Percentiles rank a stretch among this genome's conserved stretches.
Conservation (phyloP, 768 basidiomycete species). For the Fomitopsis pulvina region DNA sequence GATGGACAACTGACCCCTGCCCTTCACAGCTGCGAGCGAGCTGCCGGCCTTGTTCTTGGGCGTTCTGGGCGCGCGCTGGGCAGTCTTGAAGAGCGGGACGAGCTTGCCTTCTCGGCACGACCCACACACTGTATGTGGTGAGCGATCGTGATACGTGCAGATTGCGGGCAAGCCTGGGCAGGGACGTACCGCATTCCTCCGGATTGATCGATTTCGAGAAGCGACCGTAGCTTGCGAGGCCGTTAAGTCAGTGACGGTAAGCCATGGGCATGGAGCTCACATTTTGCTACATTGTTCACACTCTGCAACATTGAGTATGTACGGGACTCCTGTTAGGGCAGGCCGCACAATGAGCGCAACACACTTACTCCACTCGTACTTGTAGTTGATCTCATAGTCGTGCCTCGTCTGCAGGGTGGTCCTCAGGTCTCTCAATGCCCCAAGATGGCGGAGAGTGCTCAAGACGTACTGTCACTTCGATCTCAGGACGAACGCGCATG, state of each 20-base stretch:
- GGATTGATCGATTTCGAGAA: slow-evolving; percentile 68
- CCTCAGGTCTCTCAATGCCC: not conserved
- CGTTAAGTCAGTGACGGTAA: not conserved
- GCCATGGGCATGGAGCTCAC: slow-evolving; percentile 28
- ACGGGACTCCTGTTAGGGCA: too few species aligned
- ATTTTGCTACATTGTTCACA: slow-evolving; percentile 58
- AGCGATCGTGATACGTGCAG: not conserved
- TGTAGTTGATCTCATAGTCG: slow-evolving; percentile 68
- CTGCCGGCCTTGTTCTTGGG: slow-evolving; percentile 24
- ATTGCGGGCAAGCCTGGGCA: not conserved
- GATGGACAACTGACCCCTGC: slow-evolving; percentile 7
- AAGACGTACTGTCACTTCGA: slow-evolving; percentile 56
- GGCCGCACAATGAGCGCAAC: too few species aligned
- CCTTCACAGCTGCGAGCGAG: slow-evolving; percentile 12
- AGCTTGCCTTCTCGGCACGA: slow-evolving; percentile 56
- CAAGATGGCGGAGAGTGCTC: not conserved
- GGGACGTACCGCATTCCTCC: slow-evolving; percentile 51
- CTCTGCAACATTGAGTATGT: slow-evolving; percentile 30
- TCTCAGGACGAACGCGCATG: slow-evolving; percentile 61
- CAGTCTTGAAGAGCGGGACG: slow-evolving; percentile 45
- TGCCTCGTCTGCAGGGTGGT: slow-evolving; percentile 48
- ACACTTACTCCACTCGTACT: slow-evolving; percentile 65
- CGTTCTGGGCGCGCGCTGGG: slow-evolving; percentile 22
- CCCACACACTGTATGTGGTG: slow-evolving; percentile 47
- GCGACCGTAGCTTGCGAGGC: slow-evolving; percentile 54